Percentiles rank a stretch among this genome's conserved stretches.
Evolutionary conservation across 345 rosid genomes (phyloP).

Genomic region (Cardiospermum halicacabum): DNA sequence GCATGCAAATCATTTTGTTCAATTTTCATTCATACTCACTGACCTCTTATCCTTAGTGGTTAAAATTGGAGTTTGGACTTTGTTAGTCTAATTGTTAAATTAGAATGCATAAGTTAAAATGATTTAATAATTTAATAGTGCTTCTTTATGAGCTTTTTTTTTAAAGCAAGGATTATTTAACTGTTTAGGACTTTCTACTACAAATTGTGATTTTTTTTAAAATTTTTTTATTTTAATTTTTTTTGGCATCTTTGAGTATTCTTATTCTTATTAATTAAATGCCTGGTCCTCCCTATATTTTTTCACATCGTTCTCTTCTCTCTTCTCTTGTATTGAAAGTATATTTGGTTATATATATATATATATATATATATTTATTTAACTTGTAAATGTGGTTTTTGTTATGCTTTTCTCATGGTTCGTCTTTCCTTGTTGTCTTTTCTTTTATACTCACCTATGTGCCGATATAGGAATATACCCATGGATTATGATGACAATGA

Average conservation of each 20-base stretch:
- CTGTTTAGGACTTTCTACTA: no score
- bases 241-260: no score
- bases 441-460: neutral
- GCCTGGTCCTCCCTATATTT: no score
- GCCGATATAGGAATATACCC: conserved; percentile 60
- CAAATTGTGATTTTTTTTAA: no score
- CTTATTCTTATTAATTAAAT: no score
- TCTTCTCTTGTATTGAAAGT: no score
- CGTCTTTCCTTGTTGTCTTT: neutral
- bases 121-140: neutral
- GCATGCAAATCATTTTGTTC: neutral
- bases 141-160: neutral
- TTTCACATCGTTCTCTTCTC: no score
- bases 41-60: neutral
- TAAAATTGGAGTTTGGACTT: neutral
- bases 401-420: neutral
- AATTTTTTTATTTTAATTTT: no score
- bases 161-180: no score
- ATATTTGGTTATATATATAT: neutral
- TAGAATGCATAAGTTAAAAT: neutral
- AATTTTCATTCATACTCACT: neutral
- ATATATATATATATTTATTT: conserved; percentile 7
- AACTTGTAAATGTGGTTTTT: conserved; percentile 7
- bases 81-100: neutral
- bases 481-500: conserved; percentile 99